phyloP scores from a whole-genome alignment of 441 rosid genomes.

The Adansonia rubrostipa region DNA sequence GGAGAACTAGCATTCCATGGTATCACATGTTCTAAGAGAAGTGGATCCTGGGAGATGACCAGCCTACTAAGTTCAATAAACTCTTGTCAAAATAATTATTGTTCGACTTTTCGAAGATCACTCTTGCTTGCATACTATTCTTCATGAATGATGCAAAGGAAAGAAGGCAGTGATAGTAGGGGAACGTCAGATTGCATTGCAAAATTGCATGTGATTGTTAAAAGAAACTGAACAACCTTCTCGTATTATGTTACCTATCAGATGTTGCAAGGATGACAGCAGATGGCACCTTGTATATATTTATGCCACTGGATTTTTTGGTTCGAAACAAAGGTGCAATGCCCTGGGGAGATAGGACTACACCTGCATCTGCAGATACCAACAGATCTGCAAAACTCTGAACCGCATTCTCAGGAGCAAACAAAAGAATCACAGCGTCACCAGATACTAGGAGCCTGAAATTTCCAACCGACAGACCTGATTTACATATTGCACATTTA shows the following conservation, averaged over 20 bases:
- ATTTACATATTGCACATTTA: constrained; percentile 10
- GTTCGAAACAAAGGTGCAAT: constrained; percentile 36
- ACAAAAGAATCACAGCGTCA: constrained; percentile 36
- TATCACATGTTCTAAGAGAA: neutral
- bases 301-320: constrained; percentile 14
- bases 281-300: constrained; percentile 31
- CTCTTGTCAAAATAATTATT: neutral
- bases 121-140: neutral
- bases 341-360: constrained; percentile 40
- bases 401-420: constrained; percentile 40
- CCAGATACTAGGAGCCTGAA: constrained; percentile 43
- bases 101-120: constrained; percentile 1
- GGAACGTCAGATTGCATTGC: neutral
- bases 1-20: neutral
- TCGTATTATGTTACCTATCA: constrained; percentile 35
- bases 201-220: neutral
- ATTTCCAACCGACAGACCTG: constrained; percentile 21
- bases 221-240: neutral
- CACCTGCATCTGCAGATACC: constrained; percentile 42
- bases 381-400: constrained; percentile 35
- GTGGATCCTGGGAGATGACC: neutral
- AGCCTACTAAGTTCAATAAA: neutral
- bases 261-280: constrained; percentile 35
- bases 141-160: neutral
- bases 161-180: neutral